Percentiles rank a stretch among this genome's conserved stretches.
Conservation (phyloP, 371 early-diverging fungal genomes). For the Mucor lusitanicus region DNA sequence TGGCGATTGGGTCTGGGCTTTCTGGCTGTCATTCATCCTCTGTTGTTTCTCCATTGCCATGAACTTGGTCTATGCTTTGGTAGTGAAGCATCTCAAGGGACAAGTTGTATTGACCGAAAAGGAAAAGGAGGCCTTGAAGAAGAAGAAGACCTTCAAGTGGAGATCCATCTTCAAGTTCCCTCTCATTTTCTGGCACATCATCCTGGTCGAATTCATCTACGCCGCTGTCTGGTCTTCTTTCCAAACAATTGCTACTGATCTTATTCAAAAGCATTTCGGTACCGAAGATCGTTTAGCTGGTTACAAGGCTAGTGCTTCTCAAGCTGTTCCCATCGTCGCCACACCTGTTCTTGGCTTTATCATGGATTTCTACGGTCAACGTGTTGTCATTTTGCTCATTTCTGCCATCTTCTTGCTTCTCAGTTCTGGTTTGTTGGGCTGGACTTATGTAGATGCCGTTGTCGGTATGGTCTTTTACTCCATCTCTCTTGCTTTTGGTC, state of each 20-base stretch:
- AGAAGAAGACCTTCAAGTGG: constrained; percentile 43
- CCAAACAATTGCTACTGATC: constrained; percentile 53
- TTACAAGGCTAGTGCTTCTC: constrained; percentile 55
- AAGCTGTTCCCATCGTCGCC: constrained; percentile 55
- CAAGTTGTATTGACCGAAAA: constrained; percentile 17
- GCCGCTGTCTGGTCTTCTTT: constrained; percentile 61
- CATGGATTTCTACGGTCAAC: constrained; percentile 54
- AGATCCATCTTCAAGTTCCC: constrained; percentile 50
- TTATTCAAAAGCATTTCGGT: constrained; percentile 44
- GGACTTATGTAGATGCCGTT: constrained; percentile 41
- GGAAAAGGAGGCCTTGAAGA: constrained; percentile 30
- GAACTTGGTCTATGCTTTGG: constrained; percentile 49
- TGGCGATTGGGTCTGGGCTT: constrained; percentile 53
- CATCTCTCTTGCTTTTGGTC: constrained; percentile 53
- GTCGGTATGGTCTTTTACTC: constrained; percentile 54
- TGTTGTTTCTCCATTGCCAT: constrained; percentile 48
- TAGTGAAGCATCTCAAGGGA: constrained; percentile 42
- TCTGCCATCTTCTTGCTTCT: constrained; percentile 49
- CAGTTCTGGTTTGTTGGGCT: constrained; percentile 46
- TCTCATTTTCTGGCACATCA: constrained; percentile 50
- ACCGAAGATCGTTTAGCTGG: constrained; percentile 44
- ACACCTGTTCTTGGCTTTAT: constrained; percentile 58
- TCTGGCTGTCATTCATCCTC: constrained; percentile 54
- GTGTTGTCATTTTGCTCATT: constrained; percentile 37
- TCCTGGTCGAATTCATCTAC: constrained; percentile 47